Percentiles rank a stretch among this genome's conserved stretches.
These are phyloP conservation scores for Chalciporus chontae DNA, from an alignment of 768 basidiomycete genomes.

Conservation along the genomic window DNA sequence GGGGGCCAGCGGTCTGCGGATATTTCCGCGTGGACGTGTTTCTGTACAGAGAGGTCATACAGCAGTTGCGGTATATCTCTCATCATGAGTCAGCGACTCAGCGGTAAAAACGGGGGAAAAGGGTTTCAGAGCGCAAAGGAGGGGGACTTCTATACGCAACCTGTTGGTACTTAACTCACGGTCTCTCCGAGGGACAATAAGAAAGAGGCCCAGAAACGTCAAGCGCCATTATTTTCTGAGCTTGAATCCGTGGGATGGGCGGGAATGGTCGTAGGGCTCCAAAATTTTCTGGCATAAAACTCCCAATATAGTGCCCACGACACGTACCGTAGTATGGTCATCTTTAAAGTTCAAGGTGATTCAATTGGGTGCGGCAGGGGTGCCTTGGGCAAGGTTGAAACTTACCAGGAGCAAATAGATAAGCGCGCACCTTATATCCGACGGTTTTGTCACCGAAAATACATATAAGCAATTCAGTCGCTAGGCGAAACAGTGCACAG, in stretches of 20 bases:
- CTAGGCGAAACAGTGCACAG: constrained; percentile 9
- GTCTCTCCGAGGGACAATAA: constrained; percentile 1
- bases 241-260: constrained; percentile 14
- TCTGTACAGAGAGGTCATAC: constrained; percentile 10
- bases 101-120: constrained; percentile 3
- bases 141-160: not conserved
- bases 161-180: not conserved
- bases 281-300: constrained; percentile 1
- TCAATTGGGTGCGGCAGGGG: not conserved
- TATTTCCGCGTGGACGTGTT: constrained; percentile 13
- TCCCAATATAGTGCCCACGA: constrained; percentile 4
- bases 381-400: constrained; percentile 20
- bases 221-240: constrained; percentile 9
- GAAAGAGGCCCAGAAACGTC: not conserved
- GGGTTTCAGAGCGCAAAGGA: not conserved
- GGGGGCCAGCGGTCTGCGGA: constrained; percentile 6
- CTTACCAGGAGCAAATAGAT: constrained; percentile 5
- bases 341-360: not conserved
- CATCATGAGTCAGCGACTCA: constrained; percentile 13
- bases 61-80: not conserved
- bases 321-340: constrained; percentile 10
- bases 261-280: not conserved
- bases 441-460: constrained; percentile 7
- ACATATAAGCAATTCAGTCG: constrained; percentile 28
- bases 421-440: constrained; percentile 27